Base-by-base conservation (phyloP, 371 early-diverging fungal genomes). In the Rhizomucor pusillus region DNA sequence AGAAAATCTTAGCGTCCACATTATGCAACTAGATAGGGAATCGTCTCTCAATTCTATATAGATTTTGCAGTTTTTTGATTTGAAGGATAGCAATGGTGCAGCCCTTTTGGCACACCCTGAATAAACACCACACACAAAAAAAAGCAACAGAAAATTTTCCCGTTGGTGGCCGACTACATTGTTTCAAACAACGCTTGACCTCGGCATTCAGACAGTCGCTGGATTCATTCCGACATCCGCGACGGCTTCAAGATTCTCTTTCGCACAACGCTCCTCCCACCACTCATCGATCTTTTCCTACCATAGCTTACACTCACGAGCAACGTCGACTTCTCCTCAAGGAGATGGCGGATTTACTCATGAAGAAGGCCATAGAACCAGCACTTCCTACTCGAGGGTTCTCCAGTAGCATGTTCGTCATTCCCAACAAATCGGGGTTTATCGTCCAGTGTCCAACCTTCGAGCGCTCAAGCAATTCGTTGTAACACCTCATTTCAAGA, bases 391-490 rank as follows among this genome's bases (percentile, higher is more conserved):
- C 18, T 7, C 49, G 23, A 1, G 56, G 65, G 14, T 67, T 60
- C 36, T 3, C 13, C 36, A 55, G 58, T 47, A 35, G 44, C 1
- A 36, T 67, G 22, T 67, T 67, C 41, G 60, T 60, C 0, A 60
- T 67, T 18, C 59, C 44, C 53, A 67, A 61, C 46, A 48, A 25
- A 61, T 47, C 3, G 61, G 63, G 0, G 63, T 52, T 23, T 51
- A 48, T 12, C 45, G 57, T 2, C 63, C 62, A 5, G 57, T 60
- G 14, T 55, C 63, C 58, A 68, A 68, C 54, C 55, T 68, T 23
- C 24, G 47, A n/a, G 33, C 47, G 5, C 49, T 68, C 25, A 68
- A 63, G 43, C 22, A 52, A 23, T 50, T 37, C 52, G 19, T 63
- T 23, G 0, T 14, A 3, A 20, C 55, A 3, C 56, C 29, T 0